Conservation (phyloP, 2,329 filamentous ascomycete genomes). For the Zasmidium cellare region DNA sequence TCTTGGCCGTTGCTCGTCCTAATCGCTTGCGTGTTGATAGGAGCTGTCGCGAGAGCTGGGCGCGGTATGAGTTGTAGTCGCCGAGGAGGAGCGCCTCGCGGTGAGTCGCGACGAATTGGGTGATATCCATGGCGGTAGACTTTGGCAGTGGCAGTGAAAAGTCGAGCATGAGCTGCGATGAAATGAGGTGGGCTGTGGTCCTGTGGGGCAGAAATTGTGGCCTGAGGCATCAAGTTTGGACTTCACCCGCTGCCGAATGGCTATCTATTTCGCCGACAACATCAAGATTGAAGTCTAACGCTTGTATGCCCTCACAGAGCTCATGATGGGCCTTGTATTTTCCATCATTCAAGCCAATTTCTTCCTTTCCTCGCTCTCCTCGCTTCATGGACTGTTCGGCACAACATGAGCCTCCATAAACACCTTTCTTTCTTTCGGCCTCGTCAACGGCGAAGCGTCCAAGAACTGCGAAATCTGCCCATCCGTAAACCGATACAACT, state of each 20-base stretch:
- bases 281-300: too few relatives aligned
- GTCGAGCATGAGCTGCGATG: neutral
- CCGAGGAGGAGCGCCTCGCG: constrained; percentile 84
- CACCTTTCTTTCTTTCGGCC: constrained; percentile 9
- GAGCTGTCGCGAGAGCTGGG: constrained; percentile 75
- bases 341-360: too few relatives aligned
- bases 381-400: neutral
- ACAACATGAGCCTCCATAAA: constrained; percentile 18
- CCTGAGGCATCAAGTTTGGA: neutral
- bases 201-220: neutral
- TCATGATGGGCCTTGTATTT: too few relatives aligned
- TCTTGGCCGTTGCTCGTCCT: constrained; percentile 77
- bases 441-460: neutral
- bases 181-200: neutral
- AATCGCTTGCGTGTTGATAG: constrained; percentile 83
- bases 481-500: constrained; percentile 6
- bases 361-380: neutral
- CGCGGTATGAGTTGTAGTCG: constrained; percentile 83
- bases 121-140: constrained; percentile 75
- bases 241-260: neutral
- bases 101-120: constrained; percentile 74
- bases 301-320: too few relatives aligned
- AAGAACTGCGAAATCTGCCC: constrained; percentile 10
- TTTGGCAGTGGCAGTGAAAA: neutral
- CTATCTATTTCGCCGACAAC: too few relatives aligned